Evolutionary conservation across 2,329 filamentous ascomycete species (phyloP).

Genomic region (Penicillium italicum): DNA sequence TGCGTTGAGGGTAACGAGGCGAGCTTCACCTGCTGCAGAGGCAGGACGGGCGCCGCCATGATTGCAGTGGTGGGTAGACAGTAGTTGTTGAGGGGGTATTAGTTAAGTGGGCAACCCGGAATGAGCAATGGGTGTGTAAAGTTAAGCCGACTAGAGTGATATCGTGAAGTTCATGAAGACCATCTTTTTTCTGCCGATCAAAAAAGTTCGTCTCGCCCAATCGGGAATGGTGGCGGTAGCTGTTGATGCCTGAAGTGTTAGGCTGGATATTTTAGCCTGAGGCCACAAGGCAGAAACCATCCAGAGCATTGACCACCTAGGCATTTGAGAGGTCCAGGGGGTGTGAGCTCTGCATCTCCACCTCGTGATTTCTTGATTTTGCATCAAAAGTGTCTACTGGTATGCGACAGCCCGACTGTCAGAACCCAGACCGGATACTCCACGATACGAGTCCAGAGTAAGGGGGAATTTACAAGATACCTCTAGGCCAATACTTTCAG

Average conservation of each 20-base stretch:
- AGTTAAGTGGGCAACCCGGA: neutral
- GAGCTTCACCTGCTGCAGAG: conserved; percentile 75
- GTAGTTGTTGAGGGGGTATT: neutral
- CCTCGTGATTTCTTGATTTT: neutral
- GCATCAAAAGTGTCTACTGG: neutral
- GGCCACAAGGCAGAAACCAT: neutral
- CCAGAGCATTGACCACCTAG: too few relatives aligned
- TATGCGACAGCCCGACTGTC: neutral
- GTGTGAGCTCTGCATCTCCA: neutral
- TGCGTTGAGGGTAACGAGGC: conserved; percentile 72
- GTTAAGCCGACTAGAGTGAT: conserved; percentile 2
- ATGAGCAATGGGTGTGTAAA: neutral
- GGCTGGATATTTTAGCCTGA: neutral
- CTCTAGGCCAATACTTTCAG: neutral
- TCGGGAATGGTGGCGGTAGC: conserved; percentile 24
- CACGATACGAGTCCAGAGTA: too few relatives aligned
- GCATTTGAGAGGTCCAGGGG: too few relatives aligned
- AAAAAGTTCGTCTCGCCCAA: conserved; percentile 24
- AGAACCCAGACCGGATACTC: neutral
- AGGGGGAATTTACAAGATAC: neutral
- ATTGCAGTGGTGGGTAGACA: conserved; percentile 10
- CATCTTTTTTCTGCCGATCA: conserved; percentile 29
- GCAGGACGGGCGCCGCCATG: conserved; percentile 85
- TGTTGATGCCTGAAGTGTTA: conserved; percentile 20
- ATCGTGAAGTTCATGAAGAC: conserved; percentile 20